Conservation (phyloP, 1,284 basidiomycete species). For the Pseudozyma pruni region DNA sequence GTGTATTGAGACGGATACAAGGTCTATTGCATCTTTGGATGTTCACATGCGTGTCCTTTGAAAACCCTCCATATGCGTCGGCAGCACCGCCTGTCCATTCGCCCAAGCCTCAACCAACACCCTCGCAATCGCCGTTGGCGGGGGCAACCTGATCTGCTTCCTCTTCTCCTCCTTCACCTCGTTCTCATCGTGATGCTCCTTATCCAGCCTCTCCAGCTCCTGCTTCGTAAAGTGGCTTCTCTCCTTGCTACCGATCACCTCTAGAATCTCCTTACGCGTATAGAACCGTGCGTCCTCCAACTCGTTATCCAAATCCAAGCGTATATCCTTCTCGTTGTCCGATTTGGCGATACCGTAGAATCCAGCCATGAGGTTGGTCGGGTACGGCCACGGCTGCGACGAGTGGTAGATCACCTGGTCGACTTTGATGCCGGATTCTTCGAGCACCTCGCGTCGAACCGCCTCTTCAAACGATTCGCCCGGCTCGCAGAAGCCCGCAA, state of each 20-base stretch:
- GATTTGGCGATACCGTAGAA: constrained; percentile 62
- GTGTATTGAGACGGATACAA: too few species aligned
- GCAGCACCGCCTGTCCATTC: constrained; percentile 69
- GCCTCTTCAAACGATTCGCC: constrained; percentile 85
- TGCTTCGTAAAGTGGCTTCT: constrained; percentile 71
- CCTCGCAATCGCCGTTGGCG: constrained; percentile 76
- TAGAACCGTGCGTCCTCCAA: constrained; percentile 93
- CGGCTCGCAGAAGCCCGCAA: constrained; percentile 65
- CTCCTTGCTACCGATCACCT: constrained; percentile 73
- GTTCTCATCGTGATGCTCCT: constrained; percentile 62
- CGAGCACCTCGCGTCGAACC: constrained; percentile 90
- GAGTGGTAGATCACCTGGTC: constrained; percentile 88
- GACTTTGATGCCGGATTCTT: constrained; percentile 89
- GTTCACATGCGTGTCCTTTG: constrained; percentile 41
- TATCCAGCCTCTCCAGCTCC: constrained; percentile 75
- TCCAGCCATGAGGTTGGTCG: constrained; percentile 89
- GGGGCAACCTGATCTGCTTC: constrained; percentile 36
- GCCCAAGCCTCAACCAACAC: constrained; percentile 78
- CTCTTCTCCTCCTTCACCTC: constrained; percentile 68
- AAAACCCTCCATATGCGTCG: constrained; percentile 27
- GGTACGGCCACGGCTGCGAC: constrained; percentile 79
- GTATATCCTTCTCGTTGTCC: constrained; percentile 73
- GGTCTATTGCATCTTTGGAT: background rate
- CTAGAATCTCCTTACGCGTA: constrained; percentile 78
- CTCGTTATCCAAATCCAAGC: constrained; percentile 92